Percentiles rank a stretch among this genome's conserved stretches.
These are phyloP conservation scores for Colletotrichum cordylinicola DNA, from an alignment of 2,329 filamentous ascomycete genomes.

Conservation along the genomic window DNA sequence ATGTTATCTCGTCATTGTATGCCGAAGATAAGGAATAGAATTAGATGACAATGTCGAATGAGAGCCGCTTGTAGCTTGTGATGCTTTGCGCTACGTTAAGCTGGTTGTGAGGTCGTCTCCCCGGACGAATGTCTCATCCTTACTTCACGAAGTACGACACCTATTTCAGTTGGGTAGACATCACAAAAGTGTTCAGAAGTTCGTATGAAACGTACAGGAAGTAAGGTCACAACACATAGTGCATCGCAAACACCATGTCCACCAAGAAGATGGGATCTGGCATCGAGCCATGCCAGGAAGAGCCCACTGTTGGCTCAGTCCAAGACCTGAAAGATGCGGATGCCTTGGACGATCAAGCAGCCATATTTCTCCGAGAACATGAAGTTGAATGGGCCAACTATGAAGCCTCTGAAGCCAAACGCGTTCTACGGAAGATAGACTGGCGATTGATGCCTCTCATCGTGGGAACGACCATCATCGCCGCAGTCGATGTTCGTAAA, in stretches of 20 bases:
- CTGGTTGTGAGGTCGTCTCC: background rate
- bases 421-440: conserved; percentile 7
- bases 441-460: conserved; percentile 7
- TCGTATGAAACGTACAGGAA: background rate
- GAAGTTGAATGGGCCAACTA: background rate
- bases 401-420: background rate
- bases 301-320: background rate
- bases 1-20: background rate
- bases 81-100: background rate
- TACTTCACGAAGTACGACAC: background rate
- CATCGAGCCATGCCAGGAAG: background rate
- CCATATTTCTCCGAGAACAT: background rate
- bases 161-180: background rate
- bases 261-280: background rate
- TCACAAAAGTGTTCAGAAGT: background rate
- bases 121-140: background rate
- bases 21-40: background rate
- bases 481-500: background rate
- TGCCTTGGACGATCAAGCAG: background rate
- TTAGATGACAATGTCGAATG: background rate
- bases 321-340: background rate
- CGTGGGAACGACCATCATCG: background rate
- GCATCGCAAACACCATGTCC: background rate
- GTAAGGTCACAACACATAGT: background rate
- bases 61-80: background rate